Evolutionary conservation across 176 grass and related monocot genomes (phyloP).

Genomic region (Carex pumila): DNA sequence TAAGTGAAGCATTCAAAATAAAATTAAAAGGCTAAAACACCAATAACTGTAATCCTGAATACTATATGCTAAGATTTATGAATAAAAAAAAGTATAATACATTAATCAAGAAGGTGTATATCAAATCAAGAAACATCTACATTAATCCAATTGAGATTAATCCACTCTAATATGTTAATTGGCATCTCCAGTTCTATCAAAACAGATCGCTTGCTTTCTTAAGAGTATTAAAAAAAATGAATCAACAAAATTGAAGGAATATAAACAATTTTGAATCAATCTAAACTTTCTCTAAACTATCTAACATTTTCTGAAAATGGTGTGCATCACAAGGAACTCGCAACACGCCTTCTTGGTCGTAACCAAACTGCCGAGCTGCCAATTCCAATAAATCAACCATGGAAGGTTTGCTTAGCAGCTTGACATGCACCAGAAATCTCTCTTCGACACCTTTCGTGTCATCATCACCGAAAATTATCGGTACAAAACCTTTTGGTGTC

Average conservation of each 20-base stretch:
- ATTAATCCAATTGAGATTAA: background rate
- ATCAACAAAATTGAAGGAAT: background rate
- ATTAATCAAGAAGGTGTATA: background rate
- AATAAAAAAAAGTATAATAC: background rate
- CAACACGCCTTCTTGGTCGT: conserved; percentile 52
- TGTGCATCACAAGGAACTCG: conserved; percentile 33
- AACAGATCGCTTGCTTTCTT: background rate
- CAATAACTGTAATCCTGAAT: background rate
- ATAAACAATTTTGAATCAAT: background rate
- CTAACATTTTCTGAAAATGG: background rate
- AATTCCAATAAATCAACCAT: conserved; percentile 50
- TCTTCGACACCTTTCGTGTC: background rate
- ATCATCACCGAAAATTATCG: conserved; percentile 19
- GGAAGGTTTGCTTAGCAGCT: conserved; percentile 33
- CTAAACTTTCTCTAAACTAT: background rate
- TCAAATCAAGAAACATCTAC: background rate
- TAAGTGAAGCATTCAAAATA: too few relatives aligned
- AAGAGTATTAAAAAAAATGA: background rate
- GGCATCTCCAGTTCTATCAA: background rate
- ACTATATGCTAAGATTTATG: background rate
- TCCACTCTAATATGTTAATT: background rate
- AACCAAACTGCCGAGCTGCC: conserved; percentile 40
- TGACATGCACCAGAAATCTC: conserved; percentile 50
- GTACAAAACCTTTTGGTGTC: conserved; percentile 33
- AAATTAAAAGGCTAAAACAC: background rate